Evolutionary conservation across 257 asterid genomes (phyloP), one percentile per base, ranked within the genome.

Genomic region (Solanum okadae): DNA sequence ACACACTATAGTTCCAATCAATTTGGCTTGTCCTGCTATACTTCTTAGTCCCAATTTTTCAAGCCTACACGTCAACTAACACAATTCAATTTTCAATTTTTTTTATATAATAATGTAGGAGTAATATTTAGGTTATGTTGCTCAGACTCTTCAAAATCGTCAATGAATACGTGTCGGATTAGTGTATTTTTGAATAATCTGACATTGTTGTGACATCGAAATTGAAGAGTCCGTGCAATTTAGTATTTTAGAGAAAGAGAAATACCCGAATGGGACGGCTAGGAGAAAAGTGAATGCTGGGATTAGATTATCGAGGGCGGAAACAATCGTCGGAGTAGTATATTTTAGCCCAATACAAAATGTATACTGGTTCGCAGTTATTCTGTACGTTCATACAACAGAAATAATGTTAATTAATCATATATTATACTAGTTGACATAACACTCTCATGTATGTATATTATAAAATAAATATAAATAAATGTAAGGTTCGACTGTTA

Each of bases 281-380:
- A 96, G 87, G 86, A 96, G 27, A 84, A 93, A 96, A 29, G 99
- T 96, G 88, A 96, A 89, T 0, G 99, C 99, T 29, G 99, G 99
- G 71, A 86, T 91, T 44, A 93, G 90, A 88, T 96, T 96, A 89
- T 90, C 89, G 88, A 95, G 84, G 65, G 99, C 98, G 81, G 95
- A 93, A 8, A 98, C 98, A 61, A 94, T 91, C 0, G 99, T 96
- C 86, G 99, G 99, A 86, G 96, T 93, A 8, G 99, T 95, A 88
- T 94, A 88, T 91, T 95, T 96, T 31, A 96, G 83, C 38, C 98
- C 99, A 83, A 95, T 92, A 87, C 95, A 93, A 89, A 93, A 96
- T 14, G 96, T 92, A 87, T 95, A 92, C 68, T 96, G 99, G 86
- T 94, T 96, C 87, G 95, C 84, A 4, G 98, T 92, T 10, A 92